Base-by-base conservation (phyloP, 1,284 basidiomycete species). In the Cryptococcus neoformans region DNA sequence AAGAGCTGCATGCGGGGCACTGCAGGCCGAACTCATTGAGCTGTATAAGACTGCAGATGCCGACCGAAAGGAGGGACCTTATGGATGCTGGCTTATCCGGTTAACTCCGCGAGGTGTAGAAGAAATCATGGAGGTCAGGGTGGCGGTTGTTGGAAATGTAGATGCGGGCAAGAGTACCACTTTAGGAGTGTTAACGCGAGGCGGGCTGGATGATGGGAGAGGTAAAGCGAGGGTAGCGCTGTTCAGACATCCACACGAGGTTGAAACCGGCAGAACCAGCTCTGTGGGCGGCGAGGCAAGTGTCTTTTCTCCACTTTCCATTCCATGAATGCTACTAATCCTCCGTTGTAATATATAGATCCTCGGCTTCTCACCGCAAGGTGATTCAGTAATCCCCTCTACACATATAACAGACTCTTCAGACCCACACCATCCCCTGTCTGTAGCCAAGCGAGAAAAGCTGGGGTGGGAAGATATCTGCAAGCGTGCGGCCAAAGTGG, bases 391-490 rank as follows among this genome's bases (percentile, higher is more conserved):
- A 67, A 80, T 93, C 17, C 90, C 91, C 3, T 69, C 73, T 0
- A 1, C 81, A 76, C 55, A 84, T 50, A 59, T 67, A 2, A 57
- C 65, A 6, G 69, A 89, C 84, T 57, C 87, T 85, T 47, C 86
- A 83, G 62, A 90, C 85, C 48, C 85, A 86, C 61, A 89, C 82
- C 60, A 87, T 83, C 61, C 55, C 2, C 48, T 72, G 12, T 66
- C 72, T n/a, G 67, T 70, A 3, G 77, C 76, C 39, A 84, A 89
- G 54, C 83, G 86, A 38, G 91, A 96, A 79, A 93, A 91, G 77
- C 80, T 95, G 57, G 86, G 86, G 8, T 99, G 95, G 95, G 93
- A 98, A 66, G 89, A 95, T 68, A 96, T 99, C n/a, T 93, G 92
- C 53, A 80, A 86, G 49, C 85, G 88, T 65, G 87, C 91, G 0